Evolutionary conservation across 306 rosid genomes (phyloP), one percentile per base, ranked within the genome.

Genomic region (Lablab purpureus): DNA sequence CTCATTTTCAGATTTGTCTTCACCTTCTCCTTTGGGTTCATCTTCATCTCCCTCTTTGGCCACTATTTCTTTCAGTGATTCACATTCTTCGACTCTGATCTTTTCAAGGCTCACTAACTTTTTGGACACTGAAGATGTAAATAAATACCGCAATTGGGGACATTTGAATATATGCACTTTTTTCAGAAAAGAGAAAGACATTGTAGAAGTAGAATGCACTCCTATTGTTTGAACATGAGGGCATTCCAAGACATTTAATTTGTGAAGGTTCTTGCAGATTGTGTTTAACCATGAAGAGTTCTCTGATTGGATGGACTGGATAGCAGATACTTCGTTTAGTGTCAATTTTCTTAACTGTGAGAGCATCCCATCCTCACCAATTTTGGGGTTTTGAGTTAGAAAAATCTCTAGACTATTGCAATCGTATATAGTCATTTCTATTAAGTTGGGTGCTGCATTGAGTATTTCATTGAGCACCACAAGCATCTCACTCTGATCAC

Each of bases 301-400:
- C 7, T 22, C 8, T 23, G 6, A 56, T 8, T 59, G 69, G 0
- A 67, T 18, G 25, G 60, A 41, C 10, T 1, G 4, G 11, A 56
- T 37, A 6, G 1, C 0, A 9, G 0, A 2, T 14, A 22, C 3
- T 0, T 3, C 0, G 0, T 0, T 0, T 7, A 59, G 30, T 2
- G 0, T 2, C 21, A 64, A 49, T 17, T 2, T 3, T 58, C 27
- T 74, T 1, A 74, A 10, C 10, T 5, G 45, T 9, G 13, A 6
- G 5, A 74, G 43, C 40, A 40, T 25, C 1, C 13, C 1, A 5
- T 47, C 43, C 9, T 54, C 60, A 54, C 14, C 28, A 54, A 21
- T 1, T 3, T 10, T 54, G 30, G 5, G 5, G 60, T 54, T 54
- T 54, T 19, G 13, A 18, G 30, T 15, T 9, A 18, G 28, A 7